Conservation (phyloP, 1,284 basidiomycete species). For the Coniferiporia weirii region DNA sequence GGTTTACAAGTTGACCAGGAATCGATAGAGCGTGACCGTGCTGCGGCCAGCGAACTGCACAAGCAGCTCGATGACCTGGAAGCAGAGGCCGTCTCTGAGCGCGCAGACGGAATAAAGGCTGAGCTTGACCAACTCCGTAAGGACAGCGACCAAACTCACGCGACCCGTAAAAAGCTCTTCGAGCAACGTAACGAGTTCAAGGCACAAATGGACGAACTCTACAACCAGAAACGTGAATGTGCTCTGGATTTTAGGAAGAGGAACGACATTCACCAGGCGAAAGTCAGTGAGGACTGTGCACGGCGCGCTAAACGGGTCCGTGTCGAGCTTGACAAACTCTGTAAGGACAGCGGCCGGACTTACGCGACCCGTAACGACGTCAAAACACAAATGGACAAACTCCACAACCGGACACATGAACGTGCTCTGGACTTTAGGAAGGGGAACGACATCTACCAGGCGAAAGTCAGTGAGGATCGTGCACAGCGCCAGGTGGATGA, state of each 20-base stretch:
- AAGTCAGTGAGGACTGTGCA: slow-evolving; percentile 81
- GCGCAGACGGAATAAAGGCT: slow-evolving; percentile 77
- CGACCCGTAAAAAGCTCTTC: slow-evolving; percentile 78
- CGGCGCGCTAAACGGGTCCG: slow-evolving; percentile 77
- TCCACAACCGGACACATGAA: no score
- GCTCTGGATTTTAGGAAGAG: slow-evolving; percentile 69
- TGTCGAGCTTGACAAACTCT: no score
- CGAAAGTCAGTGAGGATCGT: no score
- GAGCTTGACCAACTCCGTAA: slow-evolving; percentile 87
- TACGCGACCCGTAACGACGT: no score
- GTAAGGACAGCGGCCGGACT: no score
- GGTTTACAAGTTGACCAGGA: slow-evolving; percentile 76
- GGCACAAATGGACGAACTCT: slow-evolving; percentile 68
- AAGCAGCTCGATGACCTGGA: slow-evolving; percentile 91
- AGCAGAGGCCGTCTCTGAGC: slow-evolving; percentile 75
- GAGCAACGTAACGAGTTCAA: slow-evolving; percentile 83
- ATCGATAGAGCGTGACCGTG: slow-evolving; percentile 78
- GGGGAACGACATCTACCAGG: no score
- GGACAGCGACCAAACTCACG: slow-evolving; percentile 82
- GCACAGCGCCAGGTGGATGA: slow-evolving; percentile 84
- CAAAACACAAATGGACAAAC: no score
- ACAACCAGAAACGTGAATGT: slow-evolving; percentile 75
- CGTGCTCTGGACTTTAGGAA: no score
- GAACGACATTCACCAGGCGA: slow-evolving; percentile 76
- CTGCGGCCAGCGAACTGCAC: slow-evolving; percentile 74